Evolutionary conservation across 108 stramenopile genomes (phyloP).

Genomic region (Skeletonema marinoi): DNA sequence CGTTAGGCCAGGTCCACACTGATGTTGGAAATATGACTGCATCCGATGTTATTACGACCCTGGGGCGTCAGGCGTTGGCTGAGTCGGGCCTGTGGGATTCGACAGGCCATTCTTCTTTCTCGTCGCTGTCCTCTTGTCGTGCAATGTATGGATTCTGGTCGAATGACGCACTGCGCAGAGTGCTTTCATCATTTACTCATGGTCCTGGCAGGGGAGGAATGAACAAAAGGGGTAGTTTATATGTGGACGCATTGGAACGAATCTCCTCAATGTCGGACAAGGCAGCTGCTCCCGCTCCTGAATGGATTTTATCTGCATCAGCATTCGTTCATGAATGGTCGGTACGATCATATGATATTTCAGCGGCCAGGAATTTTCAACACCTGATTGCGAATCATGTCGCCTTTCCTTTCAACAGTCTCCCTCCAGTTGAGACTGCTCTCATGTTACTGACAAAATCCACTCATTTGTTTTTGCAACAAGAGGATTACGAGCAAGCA

Average conservation of each 20-base stretch:
- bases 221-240: constrained; percentile 7
- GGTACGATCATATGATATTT: constrained; percentile 35
- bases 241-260: neutral
- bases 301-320: constrained; percentile 28
- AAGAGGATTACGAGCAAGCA: constrained; percentile 23
- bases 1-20: constrained; percentile 57
- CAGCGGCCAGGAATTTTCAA: constrained; percentile 26
- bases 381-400: constrained; percentile 34
- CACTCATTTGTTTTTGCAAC: constrained; percentile 27
- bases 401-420: constrained; percentile 21
- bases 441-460: constrained; percentile 25
- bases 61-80: constrained; percentile 51
- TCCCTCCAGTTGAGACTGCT: constrained; percentile 20
- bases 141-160: constrained; percentile 57
- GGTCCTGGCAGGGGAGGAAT: constrained; percentile 19
- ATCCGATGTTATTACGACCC: constrained; percentile 48
- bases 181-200: constrained; percentile 24
- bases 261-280: constrained; percentile 1
- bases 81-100: constrained; percentile 75
- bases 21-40: constrained; percentile 34
- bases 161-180: constrained; percentile 27
- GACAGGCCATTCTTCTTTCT: constrained; percentile 51
- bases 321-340: constrained; percentile 46
- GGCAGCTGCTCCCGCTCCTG: constrained; percentile 2
- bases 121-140: constrained; percentile 51